Conservation (phyloP, 108 stramenopile genomes). For the Stephanodiscus triporus region DNA sequence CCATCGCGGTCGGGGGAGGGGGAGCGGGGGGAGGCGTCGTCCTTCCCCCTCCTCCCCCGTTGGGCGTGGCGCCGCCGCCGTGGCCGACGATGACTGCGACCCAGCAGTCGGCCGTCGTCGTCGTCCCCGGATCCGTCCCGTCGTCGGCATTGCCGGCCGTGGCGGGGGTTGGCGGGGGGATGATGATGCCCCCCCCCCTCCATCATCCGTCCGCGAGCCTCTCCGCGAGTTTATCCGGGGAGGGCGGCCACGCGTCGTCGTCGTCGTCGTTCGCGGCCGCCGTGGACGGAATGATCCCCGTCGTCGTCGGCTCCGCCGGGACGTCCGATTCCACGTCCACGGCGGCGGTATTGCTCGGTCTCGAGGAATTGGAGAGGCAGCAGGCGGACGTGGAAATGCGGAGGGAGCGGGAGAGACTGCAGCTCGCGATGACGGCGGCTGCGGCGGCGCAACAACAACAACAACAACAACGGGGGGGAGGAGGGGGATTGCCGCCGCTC, state of each 20-base stretch:
- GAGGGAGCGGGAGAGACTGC: constrained; percentile 14
- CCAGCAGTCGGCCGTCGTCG: not conserved
- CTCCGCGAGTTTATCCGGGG: not conserved
- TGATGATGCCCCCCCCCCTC: not conserved
- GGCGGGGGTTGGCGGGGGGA: not conserved
- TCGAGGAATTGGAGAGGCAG: constrained; percentile 57
- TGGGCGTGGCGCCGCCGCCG: not conserved
- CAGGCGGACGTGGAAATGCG: constrained; percentile 47
- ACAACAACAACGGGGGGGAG: constrained; percentile 6
- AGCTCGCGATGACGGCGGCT: not conserved
- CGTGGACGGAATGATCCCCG: not conserved
- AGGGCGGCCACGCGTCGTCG: not conserved
- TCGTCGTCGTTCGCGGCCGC: not conserved
- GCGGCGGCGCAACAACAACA: constrained; percentile 11
- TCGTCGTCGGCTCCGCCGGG: not conserved
- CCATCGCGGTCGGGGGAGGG: not conserved
- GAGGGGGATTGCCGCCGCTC: constrained; percentile 26
- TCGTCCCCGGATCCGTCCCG: not conserved
- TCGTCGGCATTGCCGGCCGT: not conserved
- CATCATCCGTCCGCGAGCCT: not conserved
- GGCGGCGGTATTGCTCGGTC: constrained; percentile 31
- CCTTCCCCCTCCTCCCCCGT: not conserved
- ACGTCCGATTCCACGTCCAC: constrained; percentile 16
- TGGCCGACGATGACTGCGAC: not conserved
- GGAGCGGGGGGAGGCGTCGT: too few relatives aligned